Base-by-base conservation (phyloP, 2,329 filamentous ascomycete species). In the Aureobasidium vineae region DNA sequence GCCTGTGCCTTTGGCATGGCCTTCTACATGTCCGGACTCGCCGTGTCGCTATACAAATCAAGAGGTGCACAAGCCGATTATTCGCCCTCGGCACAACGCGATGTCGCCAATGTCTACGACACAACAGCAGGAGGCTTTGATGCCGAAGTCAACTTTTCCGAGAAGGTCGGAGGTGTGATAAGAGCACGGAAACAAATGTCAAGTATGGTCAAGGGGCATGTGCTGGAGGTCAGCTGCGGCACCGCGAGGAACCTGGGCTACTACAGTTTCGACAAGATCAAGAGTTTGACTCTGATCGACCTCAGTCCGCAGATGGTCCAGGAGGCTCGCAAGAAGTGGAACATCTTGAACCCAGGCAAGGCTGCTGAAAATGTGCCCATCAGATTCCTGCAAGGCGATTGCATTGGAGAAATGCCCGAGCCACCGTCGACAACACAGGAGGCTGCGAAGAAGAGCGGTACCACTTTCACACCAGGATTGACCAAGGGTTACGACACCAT, bases 211-310 rank as follows among this genome's bases (percentile, higher is more conserved):
- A 72, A 70, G 15, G 81, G 81, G 0, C 75, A 83, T 72, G 81
- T 83, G 16, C 70, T 83, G 41, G 81, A 83, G 71, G 79, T 79
- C 16, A 79, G 79, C 23, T 81, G 80, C 53, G 81, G 81, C 7
- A 83, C 81, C 0, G 81, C 81, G 19, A 75, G 81, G 69, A 83
- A 83, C 67, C 73, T 79, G 68, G 72, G 75, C 15, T 82, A 79
- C 73, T 83, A 81, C 70, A 74, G 70, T 52, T 70, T 77, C 36
- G 68, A 68, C 16, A 61, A 63, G 16, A 70, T 77, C 59, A 74
- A 77, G 45, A 81, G 80, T 7, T 72, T 83, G 64, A 82, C 80
- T 15, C 71, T 83, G 66, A 75, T 82, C 66, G 81, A 83, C 70
- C 73, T 78, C 53, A 82, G 80, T 69, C 74, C 74, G 66, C 76